Percentiles rank a stretch among this genome's conserved stretches.
phyloP scores from a whole-genome alignment of 495 filamentous ascomycete genomes.

The Trichoderma virens region DNA sequence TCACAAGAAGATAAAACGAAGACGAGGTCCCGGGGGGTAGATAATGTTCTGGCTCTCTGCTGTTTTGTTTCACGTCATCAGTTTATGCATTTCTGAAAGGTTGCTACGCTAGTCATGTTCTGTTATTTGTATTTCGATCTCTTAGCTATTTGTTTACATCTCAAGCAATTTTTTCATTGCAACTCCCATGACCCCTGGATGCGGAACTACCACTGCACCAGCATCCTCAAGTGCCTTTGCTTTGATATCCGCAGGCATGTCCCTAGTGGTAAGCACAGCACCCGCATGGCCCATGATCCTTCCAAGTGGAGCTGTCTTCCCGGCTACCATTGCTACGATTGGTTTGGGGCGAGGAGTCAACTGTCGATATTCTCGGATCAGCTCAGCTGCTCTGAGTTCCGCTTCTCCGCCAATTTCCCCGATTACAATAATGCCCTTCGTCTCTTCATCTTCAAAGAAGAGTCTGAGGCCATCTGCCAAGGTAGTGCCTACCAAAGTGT shows the following conservation, averaged over 20 bases:
- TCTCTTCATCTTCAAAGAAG: slow-evolving; percentile 67
- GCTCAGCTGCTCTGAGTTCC: slow-evolving; percentile 75
- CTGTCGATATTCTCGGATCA: slow-evolving; percentile 59
- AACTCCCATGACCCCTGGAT: slow-evolving; percentile 7
- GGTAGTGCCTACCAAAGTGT: slow-evolving; percentile 47
- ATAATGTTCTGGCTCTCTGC: background rate
- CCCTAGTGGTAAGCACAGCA: slow-evolving; percentile 30
- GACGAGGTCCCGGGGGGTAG: background rate
- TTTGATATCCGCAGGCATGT: slow-evolving; percentile 9
- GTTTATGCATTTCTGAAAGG: background rate
- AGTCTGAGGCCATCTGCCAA: slow-evolving; percentile 69
- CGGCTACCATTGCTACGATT: slow-evolving; percentile 71
- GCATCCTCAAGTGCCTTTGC: slow-evolving; percentile 7
- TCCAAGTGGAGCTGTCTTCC: slow-evolving; percentile 54
- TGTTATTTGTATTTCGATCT: background rate
- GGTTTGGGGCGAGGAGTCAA: slow-evolving; percentile 42
- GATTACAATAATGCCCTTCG: slow-evolving; percentile 73
- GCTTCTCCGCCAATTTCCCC: slow-evolving; percentile 81
- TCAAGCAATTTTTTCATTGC: background rate
- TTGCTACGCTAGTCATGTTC: background rate
- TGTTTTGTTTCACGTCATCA: background rate
- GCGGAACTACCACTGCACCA: slow-evolving; percentile 5
- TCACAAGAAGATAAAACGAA: background rate
- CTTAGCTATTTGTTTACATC: background rate
- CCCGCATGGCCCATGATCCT: slow-evolving; percentile 88